Base-by-base conservation (phyloP, 2,329 filamentous ascomycete genomes). In the Aspergillus transmontanensis region DNA sequence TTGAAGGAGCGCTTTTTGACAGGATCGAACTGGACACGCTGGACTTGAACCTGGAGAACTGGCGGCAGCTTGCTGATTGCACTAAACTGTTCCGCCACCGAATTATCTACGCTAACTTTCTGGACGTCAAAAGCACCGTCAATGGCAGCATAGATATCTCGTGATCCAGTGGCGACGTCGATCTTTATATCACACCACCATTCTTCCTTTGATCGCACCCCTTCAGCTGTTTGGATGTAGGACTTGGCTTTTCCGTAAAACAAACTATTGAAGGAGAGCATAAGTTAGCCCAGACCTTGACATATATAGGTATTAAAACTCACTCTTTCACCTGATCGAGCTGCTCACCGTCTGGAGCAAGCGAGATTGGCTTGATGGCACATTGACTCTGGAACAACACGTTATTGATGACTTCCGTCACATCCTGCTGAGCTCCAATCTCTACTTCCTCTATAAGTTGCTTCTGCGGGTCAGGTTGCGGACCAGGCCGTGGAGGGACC, bases 321-420 rank as follows among this genome's bases (percentile, higher is more conserved):
- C 70, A 81, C 74, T 91, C 83, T 77, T 93, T 93, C 66, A 97
- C 87, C 61, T 87, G 84, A 74, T 98, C 95, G 23, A 89, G 80
- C 76, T 97, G 94, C 67, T 96, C 90, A 3, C 90, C 90, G 51
- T 89, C 85, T 7, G 84, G 79, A 62, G 92, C 87, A 39, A 86
- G 81, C 4, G 85, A 86, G n/a, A 85, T 85, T 6, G 92, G 86
- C 62, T 86, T 89, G 72, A 98, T 94, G 2, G 94, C 94, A 58
- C 92, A 93, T 72, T 95, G 91, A n/a, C 97, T 83, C 57, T 95
- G 90, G 73, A 94, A 93, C 63, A 97, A 87, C 30, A 97, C 91
- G 71, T 94, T 95, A 63, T 93, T 93, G 81, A 97, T 94, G 53
- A 97, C 94, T 78, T 99, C 95, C 14, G 93, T 93, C 5, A 97